phyloP scores from a whole-genome alignment of 2,329 filamentous ascomycete genomes.

The Falciphora oryzae region DNA sequence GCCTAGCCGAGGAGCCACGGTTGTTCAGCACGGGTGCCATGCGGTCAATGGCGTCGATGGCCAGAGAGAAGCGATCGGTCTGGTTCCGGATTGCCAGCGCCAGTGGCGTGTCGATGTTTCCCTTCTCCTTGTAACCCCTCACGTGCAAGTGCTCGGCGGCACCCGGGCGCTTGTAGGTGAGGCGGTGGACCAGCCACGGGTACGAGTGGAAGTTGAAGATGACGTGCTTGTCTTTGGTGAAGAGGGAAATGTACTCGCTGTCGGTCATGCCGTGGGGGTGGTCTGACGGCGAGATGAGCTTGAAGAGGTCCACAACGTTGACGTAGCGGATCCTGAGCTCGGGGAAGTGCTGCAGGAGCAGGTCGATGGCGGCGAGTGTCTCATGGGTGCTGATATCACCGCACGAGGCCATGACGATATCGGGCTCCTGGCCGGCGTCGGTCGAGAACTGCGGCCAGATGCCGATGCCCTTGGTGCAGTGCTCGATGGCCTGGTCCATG shows the following conservation, averaged over 20 bases:
- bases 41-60: slow-evolving; percentile 70
- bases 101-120: slow-evolving; percentile 76
- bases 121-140: slow-evolving; percentile 76
- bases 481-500: slow-evolving; percentile 66
- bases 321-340: slow-evolving; percentile 71
- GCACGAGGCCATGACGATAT: slow-evolving; percentile 70
- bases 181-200: slow-evolving; percentile 71
- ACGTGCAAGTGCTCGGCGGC: slow-evolving; percentile 60
- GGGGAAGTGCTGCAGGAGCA: slow-evolving; percentile 66
- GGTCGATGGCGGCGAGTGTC: slow-evolving; percentile 66
- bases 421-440: slow-evolving; percentile 61
- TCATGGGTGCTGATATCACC: slow-evolving; percentile 72
- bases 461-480: slow-evolving; percentile 73
- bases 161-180: slow-evolving; percentile 70
- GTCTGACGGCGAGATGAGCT: slow-evolving; percentile 62
- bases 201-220: slow-evolving; percentile 85
- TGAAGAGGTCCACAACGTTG: slow-evolving; percentile 77
- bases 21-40: slow-evolving; percentile 56
- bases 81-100: slow-evolving; percentile 73
- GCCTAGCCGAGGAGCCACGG: slow-evolving; percentile 54
- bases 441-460: slow-evolving; percentile 76
- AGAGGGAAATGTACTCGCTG: slow-evolving; percentile 60
- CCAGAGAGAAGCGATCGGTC: slow-evolving; percentile 70
- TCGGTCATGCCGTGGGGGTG: slow-evolving; percentile 70
- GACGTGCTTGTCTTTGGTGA: slow-evolving; percentile 65